phyloP scores from a whole-genome alignment of 441 rosid species.

The Cnidoscolus chayamansa region DNA sequence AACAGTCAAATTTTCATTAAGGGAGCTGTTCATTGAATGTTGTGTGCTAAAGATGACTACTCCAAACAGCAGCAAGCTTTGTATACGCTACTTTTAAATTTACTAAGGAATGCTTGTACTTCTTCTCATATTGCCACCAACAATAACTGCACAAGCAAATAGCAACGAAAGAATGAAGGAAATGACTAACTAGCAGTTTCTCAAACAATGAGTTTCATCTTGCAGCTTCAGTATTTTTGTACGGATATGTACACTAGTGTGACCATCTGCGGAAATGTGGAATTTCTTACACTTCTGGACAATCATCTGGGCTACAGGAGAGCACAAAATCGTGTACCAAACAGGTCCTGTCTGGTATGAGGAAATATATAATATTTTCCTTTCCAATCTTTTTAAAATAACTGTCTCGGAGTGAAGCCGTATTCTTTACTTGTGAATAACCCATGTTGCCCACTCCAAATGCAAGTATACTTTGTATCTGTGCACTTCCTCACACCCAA shows the following conservation, averaged over 20 bases:
- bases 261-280: not conserved
- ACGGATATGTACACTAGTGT: not conserved
- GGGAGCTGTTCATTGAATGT: no score
- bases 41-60: no score
- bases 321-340: not conserved
- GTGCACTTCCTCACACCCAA: constrained; percentile 33
- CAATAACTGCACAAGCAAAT: not conserved
- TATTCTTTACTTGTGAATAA: not conserved
- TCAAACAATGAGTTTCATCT: not conserved
- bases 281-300: not conserved
- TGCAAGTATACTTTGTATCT: not conserved
- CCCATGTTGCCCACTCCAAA: not conserved
- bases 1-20: no score
- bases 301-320: not conserved
- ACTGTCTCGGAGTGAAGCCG: not conserved
- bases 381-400: not conserved
- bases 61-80: no score
- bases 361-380: not conserved
- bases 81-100: no score
- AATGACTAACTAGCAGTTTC: not conserved
- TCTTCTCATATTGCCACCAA: no score
- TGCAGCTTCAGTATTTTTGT: not conserved
- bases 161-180: not conserved
- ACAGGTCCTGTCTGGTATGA: not conserved
- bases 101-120: no score